A percentile compares a stretch with the other conserved stretches of the same genome.
These are phyloP conservation scores for Penicillium steckii DNA, from an alignment of 495 filamentous ascomycete species.

Conservation along the genomic window DNA sequence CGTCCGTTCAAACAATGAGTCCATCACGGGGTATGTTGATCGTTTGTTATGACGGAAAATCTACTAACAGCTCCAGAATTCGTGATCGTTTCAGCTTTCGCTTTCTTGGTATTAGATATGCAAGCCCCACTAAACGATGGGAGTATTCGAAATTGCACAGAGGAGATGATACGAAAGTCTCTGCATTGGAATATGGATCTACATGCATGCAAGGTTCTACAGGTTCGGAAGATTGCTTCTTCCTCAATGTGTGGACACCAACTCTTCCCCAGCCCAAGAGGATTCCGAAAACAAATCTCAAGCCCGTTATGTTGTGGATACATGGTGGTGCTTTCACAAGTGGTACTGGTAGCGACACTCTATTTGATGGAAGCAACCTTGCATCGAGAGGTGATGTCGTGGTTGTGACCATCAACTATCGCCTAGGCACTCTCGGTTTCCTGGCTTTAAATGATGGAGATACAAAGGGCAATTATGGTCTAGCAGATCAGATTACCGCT, in stretches of 20 bases:
- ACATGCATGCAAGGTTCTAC: constrained; percentile 15
- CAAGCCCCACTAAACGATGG: constrained; percentile 18
- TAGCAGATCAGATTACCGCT: constrained; percentile 37
- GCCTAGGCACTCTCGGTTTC: constrained; percentile 41
- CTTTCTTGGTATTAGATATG: constrained; percentile 26
- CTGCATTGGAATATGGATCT: constrained; percentile 22
- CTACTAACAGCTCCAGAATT: constrained; percentile 12
- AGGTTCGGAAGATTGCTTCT: constrained; percentile 35
- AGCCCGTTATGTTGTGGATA: constrained; percentile 48
- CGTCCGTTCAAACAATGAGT: constrained; percentile 18
- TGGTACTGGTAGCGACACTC: constrained; percentile 35
- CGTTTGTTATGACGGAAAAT: background rate
- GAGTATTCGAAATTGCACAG: constrained; percentile 18
- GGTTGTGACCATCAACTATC: constrained; percentile 44
- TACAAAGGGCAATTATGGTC: constrained; percentile 35
- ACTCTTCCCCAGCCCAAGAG: constrained; percentile 35
- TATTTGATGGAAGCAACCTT: constrained; percentile 41
- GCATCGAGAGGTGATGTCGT: constrained; percentile 46
- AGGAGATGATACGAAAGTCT: constrained; percentile 8
- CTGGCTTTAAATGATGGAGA: constrained; percentile 18
- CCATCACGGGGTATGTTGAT: constrained; percentile 17
- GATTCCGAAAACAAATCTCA: constrained; percentile 18
- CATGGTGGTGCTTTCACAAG: constrained; percentile 47
- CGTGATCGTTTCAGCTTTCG: constrained; percentile 25
- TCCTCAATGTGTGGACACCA: constrained; percentile 49